Evolutionary conservation across 345 rosid genomes (phyloP).

Genomic region (Eucalyptus victrix): DNA sequence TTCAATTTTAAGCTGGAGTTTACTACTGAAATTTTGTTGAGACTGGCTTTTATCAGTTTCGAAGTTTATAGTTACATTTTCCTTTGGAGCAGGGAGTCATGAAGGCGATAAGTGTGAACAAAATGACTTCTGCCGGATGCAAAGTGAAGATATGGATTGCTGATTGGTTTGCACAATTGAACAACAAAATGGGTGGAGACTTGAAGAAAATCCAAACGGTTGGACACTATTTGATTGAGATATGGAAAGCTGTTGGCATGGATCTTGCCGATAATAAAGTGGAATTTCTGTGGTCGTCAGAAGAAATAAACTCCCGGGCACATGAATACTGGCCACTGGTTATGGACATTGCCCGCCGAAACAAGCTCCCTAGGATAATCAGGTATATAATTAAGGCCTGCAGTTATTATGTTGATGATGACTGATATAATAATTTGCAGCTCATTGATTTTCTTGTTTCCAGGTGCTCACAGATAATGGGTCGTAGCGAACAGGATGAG

Average conservation of each 20-base stretch:
- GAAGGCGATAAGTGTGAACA: conserved; percentile 78
- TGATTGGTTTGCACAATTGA: conserved; percentile 90
- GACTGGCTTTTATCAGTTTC: not conserved
- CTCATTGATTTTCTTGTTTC: not conserved
- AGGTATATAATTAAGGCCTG: conserved; percentile 19
- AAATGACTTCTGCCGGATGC: conserved; percentile 78
- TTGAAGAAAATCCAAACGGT: conserved; percentile 63
- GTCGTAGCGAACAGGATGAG: conserved; percentile 74
- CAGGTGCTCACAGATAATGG: conserved; percentile 86
- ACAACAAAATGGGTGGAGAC: conserved; percentile 88
- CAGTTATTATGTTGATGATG: not conserved
- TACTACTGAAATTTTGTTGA: not conserved
- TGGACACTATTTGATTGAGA: not conserved
- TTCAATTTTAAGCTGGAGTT: not conserved
- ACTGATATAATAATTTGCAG: not conserved
- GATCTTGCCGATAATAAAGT: not conserved
- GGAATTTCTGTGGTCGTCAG: conserved; percentile 59
- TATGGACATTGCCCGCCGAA: conserved; percentile 79
- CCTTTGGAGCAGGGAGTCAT: conserved; percentile 29
- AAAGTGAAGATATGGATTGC: conserved; percentile 83
- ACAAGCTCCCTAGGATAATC: conserved; percentile 64
- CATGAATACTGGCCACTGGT: conserved; percentile 84
- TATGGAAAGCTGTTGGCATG: not conserved
- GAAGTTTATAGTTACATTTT: not conserved
- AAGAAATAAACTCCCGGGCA: conserved; percentile 59